Conservation (phyloP, 805 yeast genomes). For the Pichia deserticola region DNA sequence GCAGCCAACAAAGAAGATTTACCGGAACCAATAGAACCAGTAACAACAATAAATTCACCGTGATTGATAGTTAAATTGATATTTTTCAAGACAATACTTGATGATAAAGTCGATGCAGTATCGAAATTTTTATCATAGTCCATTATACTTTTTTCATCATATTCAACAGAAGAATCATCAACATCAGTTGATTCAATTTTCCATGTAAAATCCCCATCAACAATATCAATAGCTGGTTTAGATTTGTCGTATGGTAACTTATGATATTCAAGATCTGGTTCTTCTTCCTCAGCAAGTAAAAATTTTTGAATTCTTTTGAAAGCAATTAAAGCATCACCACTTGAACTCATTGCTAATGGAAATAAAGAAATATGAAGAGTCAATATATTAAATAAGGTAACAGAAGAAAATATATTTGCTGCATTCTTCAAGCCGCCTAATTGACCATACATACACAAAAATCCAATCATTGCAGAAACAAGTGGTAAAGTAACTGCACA, state of each 20-base stretch:
- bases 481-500: conserved; percentile 60
- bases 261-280: conserved; percentile 20
- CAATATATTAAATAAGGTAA: conserved; percentile 58
- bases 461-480: conserved; percentile 60
- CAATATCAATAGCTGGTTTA: conserved; percentile 38
- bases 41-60: conserved; percentile 67
- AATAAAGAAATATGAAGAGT: conserved; percentile 57
- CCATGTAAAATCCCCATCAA: conserved; percentile 26
- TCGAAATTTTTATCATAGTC: too few species aligned
- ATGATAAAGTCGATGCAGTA: too few species aligned
- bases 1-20: conserved; percentile 69
- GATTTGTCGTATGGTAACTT: conserved; percentile 9
- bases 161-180: too few species aligned
- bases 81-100: conserved; percentile 35
- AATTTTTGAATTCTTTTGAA: conserved; percentile 48
- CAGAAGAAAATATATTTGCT: conserved; percentile 61
- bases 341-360: conserved; percentile 63
- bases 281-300: conserved; percentile 36
- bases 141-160: too few species aligned
- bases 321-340: conserved; percentile 65
- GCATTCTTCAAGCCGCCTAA: conserved; percentile 37
- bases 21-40: conserved; percentile 64
- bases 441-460: conserved; percentile 34
- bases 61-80: conserved; percentile 46
- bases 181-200: too few species aligned